phyloP scores from a whole-genome alignment of 208 protist genomes.

The Wallacemonas sp. region DNA sequence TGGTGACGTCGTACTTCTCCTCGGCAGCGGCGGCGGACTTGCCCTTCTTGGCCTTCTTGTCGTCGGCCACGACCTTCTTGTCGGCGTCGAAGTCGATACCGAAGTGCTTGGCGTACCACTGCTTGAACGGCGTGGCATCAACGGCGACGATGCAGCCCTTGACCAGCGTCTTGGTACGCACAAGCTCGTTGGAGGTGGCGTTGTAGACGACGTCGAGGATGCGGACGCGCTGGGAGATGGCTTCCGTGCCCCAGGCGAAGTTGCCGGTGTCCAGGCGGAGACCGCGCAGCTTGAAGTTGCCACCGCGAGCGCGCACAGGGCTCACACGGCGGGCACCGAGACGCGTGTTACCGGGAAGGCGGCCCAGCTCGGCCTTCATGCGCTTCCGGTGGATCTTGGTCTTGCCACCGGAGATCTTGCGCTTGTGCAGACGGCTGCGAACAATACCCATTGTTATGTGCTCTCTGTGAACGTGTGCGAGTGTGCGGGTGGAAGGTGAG shows the following conservation, averaged over 20 bases:
- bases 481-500: conserved; percentile 3
- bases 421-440: conserved; percentile 97
- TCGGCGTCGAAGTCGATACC: conserved; percentile 94
- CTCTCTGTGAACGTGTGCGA: conserved; percentile 10
- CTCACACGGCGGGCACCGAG: conserved; percentile 92
- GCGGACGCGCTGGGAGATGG: conserved; percentile 90
- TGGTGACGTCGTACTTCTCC: conserved; percentile 78
- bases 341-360: conserved; percentile 97
- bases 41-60: conserved; percentile 67
- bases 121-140: conserved; percentile 98
- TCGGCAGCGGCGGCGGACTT: conserved; percentile 53
- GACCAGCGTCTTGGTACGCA: conserved; percentile 99
- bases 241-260: conserved; percentile 96
- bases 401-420: conserved; percentile 97
- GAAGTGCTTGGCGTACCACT: conserved; percentile 99
- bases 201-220: conserved; percentile 99
- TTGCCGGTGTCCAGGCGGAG: conserved; percentile 98
- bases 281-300: conserved; percentile 98
- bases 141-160: conserved; percentile 98
- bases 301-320: conserved; percentile 95
- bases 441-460: conserved; percentile 95
- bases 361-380: conserved; percentile 97
- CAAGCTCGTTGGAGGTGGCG: conserved; percentile 99
- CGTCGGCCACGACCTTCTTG: conserved; percentile 47
- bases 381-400: conserved; percentile 91